Conservation (phyloP, 2,329 filamentous ascomycete genomes). For the Calonectria leucothoes region DNA sequence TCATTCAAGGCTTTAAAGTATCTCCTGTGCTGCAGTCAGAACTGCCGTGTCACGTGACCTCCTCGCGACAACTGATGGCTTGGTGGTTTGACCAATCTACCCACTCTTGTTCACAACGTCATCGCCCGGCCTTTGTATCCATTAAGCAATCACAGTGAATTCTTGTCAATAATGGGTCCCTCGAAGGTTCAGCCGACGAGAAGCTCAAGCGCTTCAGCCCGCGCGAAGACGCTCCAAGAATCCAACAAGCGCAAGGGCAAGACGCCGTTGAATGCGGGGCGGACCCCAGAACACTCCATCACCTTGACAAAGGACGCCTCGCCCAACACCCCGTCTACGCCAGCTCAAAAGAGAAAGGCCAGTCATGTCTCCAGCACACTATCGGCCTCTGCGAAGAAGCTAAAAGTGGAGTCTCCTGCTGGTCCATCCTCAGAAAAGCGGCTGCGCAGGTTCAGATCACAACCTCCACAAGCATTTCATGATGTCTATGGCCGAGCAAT, state of each 20-base stretch:
- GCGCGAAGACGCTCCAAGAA: constrained; percentile 2
- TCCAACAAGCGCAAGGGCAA: background rate
- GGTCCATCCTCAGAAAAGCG: constrained; percentile 47
- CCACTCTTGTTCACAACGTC: background rate
- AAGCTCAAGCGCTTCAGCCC: background rate
- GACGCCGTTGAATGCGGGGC: constrained; percentile 11
- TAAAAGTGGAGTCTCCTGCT: constrained; percentile 6
- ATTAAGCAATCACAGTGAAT: background rate
- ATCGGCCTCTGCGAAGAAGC: constrained; percentile 25
- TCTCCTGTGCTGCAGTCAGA: no score
- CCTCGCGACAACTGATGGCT: background rate
- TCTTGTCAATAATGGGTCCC: constrained; percentile 19
- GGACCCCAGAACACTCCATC: constrained; percentile 10
- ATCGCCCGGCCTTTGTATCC: background rate
- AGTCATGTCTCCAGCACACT: background rate
- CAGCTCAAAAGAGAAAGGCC: constrained; percentile 33
- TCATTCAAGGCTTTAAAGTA: no score
- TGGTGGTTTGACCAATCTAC: background rate
- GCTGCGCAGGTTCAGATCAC: constrained; percentile 46
- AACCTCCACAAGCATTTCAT: constrained; percentile 49
- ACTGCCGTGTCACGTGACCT: background rate
- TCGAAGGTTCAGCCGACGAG: background rate
- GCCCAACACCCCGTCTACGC: constrained; percentile 2
- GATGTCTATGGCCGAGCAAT: constrained; percentile 53
- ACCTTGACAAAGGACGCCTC: constrained; percentile 11